phyloP scores from a whole-genome alignment of 495 filamentous ascomycete genomes.

The Penicillium robsamsonii region DNA sequence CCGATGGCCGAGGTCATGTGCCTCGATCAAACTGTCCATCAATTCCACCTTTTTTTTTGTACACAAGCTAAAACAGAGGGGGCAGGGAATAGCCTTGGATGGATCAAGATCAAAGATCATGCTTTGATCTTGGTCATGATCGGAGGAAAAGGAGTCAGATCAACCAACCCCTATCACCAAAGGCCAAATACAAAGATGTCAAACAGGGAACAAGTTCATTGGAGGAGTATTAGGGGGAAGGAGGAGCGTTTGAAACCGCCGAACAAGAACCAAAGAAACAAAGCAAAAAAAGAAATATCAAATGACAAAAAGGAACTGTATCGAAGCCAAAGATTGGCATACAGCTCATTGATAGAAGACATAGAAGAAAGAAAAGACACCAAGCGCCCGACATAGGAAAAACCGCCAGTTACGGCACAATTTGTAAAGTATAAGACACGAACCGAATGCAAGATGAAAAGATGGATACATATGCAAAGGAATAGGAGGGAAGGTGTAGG shows the following conservation, averaged over 20 bases:
- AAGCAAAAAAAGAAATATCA: not conserved
- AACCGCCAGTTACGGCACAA: constrained; percentile 25
- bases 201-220: constrained; percentile 11
- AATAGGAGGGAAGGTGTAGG: not conserved
- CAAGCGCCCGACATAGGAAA: constrained; percentile 24
- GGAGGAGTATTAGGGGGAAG: constrained; percentile 10
- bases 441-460: constrained; percentile 26
- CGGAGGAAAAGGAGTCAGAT: not conserved
- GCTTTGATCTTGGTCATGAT: not conserved
- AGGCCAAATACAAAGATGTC: not conserved
- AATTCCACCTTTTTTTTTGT: constrained; percentile 2
- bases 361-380: constrained; percentile 6
- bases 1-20: not conserved
- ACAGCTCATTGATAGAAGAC: not conserved
- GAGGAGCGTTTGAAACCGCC: not conserved
- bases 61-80: not conserved
- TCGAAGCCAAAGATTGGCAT: not conserved
- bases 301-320: not conserved
- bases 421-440: constrained; percentile 31
- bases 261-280: constrained; percentile 3
- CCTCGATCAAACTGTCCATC: not conserved
- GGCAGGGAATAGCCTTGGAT: not conserved
- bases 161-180: not conserved
- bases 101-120: not conserved
- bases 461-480: constrained; percentile 15